Conservation (phyloP, 2,329 filamentous ascomycete genomes). For the Pseudocercospora ulei region DNA sequence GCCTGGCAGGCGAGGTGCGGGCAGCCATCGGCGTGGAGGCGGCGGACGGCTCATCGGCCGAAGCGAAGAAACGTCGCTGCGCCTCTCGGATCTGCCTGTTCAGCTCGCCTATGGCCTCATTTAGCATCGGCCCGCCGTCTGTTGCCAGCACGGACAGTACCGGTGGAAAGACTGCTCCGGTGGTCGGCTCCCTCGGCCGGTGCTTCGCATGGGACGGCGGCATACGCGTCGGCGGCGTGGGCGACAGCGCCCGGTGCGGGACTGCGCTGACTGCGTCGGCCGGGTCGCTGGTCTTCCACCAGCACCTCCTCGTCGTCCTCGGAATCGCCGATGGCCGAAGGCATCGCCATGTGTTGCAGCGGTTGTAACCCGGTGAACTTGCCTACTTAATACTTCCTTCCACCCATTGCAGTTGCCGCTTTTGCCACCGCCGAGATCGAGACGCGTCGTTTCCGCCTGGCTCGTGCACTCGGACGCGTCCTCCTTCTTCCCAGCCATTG, state of each 20-base stretch:
- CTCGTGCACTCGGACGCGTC: no score
- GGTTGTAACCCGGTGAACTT: no score
- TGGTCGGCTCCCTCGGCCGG: constrained; percentile 6
- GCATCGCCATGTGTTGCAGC: constrained; percentile 8
- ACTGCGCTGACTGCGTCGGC: constrained; percentile 12
- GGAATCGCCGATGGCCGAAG: constrained; percentile 17
- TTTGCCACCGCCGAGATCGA: constrained; percentile 6
- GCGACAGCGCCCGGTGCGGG: constrained; percentile 11
- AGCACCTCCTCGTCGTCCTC: constrained; percentile 18
- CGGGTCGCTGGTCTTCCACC: constrained; percentile 13
- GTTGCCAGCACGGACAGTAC: no score
- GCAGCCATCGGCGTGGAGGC: constrained; percentile 10
- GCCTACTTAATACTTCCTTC: background rate
- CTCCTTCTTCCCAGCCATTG: constrained; percentile 9
- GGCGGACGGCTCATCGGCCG: constrained; percentile 6
- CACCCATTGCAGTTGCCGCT: constrained; percentile 12
- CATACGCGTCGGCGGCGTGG: constrained; percentile 6
- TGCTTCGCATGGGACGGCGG: constrained; percentile 4
- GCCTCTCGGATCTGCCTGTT: constrained; percentile 23
- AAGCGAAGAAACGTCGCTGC: constrained; percentile 24
- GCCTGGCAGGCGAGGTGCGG: constrained; percentile 18
- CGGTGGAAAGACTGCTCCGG: constrained; percentile 17
- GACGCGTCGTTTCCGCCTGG: constrained; percentile 2
- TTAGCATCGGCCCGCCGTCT: no score
- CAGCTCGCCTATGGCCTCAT: constrained; percentile 26